These are phyloP conservation scores for Mycena albidolilacea DNA, from an alignment of 768 basidiomycete species.

Conservation along the genomic window DNA sequence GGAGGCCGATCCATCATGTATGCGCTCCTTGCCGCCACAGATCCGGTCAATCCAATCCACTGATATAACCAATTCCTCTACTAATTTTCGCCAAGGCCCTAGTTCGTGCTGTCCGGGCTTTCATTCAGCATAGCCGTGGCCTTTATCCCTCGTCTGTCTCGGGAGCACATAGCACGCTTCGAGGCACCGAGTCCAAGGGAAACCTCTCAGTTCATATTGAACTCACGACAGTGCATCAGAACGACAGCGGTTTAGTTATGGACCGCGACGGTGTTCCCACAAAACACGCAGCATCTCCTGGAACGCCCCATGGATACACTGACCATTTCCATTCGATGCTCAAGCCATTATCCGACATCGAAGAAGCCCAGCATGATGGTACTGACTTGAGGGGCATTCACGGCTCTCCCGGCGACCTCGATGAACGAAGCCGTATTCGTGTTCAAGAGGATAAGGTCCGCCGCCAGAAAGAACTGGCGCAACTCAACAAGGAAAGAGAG, in stretches of 20 bases:
- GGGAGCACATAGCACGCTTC: not conserved
- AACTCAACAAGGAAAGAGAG: not conserved
- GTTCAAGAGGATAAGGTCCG: not conserved
- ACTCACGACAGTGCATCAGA: conserved; percentile 17
- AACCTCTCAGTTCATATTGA: conserved; percentile 21
- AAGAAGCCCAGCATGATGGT: not conserved
- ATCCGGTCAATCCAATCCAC: conserved; percentile 27
- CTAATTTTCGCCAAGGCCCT: not conserved
- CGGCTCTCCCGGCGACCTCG: not conserved
- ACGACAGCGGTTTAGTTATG: not conserved
- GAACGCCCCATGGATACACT: not conserved
- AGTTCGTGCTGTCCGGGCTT: conserved; percentile 2
- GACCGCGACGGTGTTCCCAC: not conserved
- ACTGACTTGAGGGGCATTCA: not conserved
- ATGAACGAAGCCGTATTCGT: not conserved
- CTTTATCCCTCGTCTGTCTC: not conserved
- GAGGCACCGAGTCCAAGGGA: not conserved
- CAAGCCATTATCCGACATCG: not conserved
- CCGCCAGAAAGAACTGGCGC: not conserved
- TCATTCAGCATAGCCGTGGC: not conserved
- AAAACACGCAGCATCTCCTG: not conserved
- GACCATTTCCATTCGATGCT: not conserved
- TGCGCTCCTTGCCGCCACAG: conserved; percentile 28
- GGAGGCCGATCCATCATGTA: conserved; percentile 37
- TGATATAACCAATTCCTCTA: no score